These are phyloP conservation scores for Nigrograna mackinnonii DNA, from an alignment of 2,329 filamentous ascomycete genomes.

Conservation along the genomic window DNA sequence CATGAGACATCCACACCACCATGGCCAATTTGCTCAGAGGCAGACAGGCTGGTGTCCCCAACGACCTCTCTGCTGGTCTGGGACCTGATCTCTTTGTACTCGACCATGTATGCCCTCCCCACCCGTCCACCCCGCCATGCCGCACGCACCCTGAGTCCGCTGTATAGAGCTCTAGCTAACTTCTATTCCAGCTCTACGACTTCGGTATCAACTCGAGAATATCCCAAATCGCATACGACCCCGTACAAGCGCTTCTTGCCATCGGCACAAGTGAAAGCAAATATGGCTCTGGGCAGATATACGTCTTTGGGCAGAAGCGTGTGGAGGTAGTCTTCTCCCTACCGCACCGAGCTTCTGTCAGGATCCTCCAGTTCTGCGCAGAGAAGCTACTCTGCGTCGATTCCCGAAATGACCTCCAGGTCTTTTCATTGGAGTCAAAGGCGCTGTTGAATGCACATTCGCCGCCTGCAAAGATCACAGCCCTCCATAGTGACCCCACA, in stretches of 20 bases:
- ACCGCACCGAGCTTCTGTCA: conserved; percentile 73
- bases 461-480: conserved; percentile 75
- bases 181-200: conserved; percentile 30
- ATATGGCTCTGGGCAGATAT: conserved; percentile 85
- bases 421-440: conserved; percentile 80
- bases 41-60: conserved; percentile 91
- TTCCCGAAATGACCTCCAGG: conserved; percentile 78
- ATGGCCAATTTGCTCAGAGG: conserved; percentile 90
- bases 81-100: conserved; percentile 76
- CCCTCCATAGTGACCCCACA: conserved; percentile 81
- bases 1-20: conserved; percentile 30
- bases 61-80: conserved; percentile 84
- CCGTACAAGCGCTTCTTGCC: conserved; percentile 89
- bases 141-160: conserved; percentile 10
- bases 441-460: conserved; percentile 70
- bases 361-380: conserved; percentile 79
- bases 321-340: conserved; percentile 77
- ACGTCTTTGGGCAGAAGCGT: conserved; percentile 81
- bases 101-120: conserved; percentile 66
- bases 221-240: conserved; percentile 87
- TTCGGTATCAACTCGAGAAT: conserved; percentile 65
- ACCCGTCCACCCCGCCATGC: conserved; percentile 20
- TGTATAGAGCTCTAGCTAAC: conserved; percentile 17
- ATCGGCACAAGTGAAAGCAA: conserved; percentile 87
- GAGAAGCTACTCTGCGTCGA: conserved; percentile 86